These are phyloP conservation scores for Solanum hybrid DNA, from an alignment of 305 asterid genomes.

Conservation along the genomic window DNA sequence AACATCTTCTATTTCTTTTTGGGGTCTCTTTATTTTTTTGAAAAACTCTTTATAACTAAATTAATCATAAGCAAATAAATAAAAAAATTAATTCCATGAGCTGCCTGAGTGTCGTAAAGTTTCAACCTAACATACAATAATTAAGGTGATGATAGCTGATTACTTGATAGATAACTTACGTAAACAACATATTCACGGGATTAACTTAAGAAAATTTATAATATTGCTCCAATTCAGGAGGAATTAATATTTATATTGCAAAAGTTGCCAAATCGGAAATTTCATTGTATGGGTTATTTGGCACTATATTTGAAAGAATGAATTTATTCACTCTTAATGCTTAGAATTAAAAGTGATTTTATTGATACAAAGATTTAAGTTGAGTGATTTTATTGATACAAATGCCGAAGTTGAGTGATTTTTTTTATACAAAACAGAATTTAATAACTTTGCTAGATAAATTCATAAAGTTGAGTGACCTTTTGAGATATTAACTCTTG, in stretches of 20 bases:
- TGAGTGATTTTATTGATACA: too few species aligned
- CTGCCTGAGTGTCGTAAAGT: neutral
- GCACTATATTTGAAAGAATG: too few species aligned
- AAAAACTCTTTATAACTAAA: neutral
- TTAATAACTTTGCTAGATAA: too few species aligned
- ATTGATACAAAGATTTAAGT: too few species aligned
- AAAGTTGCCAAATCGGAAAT: neutral
- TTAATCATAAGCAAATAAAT: neutral
- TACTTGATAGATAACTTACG: neutral
- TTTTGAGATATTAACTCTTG: too few species aligned
- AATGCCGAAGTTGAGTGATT: too few species aligned
- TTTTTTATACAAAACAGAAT: too few species aligned
- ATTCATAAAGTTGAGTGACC: too few species aligned
- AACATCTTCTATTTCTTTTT: neutral
- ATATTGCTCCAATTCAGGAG: neutral
- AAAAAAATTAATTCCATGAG: neutral
- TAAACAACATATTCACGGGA: neutral
- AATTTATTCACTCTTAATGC: too few species aligned
- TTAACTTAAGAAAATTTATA: neutral
- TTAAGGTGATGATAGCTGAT: neutral
- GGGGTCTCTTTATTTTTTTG: neutral
- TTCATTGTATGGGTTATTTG: too few species aligned
- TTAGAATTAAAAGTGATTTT: too few species aligned
- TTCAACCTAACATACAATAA: neutral
- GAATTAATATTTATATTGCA: neutral